Evolutionary conservation across 2,329 filamentous ascomycete genomes (phyloP), one percentile per base, ranked within the genome.

Genomic region (Claviceps pusilla): DNA sequence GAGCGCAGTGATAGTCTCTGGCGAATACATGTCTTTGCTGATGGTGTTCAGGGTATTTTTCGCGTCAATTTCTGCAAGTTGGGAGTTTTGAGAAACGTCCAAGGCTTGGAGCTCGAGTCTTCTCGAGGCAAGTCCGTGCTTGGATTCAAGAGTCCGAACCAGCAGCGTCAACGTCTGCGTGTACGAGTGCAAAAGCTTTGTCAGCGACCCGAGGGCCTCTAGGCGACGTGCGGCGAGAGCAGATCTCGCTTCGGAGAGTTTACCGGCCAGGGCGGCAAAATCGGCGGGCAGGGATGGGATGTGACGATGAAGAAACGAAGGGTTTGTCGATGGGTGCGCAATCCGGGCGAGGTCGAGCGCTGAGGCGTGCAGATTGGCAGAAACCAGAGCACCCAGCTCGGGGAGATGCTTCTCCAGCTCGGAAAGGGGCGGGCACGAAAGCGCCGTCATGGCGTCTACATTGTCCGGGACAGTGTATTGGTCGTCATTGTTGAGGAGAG

Each of bases 271-370:
- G 2, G 66, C 55, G 4, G 65, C 58, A 19, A 74, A 64, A 29
- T 71, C 65, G 1, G 65, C 57, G 0, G 75, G 67, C 2, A 84
- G 68, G 19, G 70, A 66, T 1, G 78, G 69, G 51, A 83, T 75
- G 29, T 71, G 65, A 24, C 80, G 78, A 67, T 83, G 80, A n/a
- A 82, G 68, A 61, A 72, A 79, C 24, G 77, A 77, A 0, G 76
- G 69, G 63, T 78, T 78, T 0, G 74, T 78, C 16, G 67, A 67
- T 0, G 76, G 76, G 57, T 73, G 70, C 3, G 71, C 64, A 39
- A 77, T 67, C 43, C 77, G 73, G 1, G 76, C 71, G 29, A 81
- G 69, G 16, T 68, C 61, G 14, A 73, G 66, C 31, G 78, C 78
- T 14, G 73, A 71, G 1, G 69, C 62, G 53, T 76, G 74, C 0